Conservation (phyloP, 169 alveolate species). For the Cytauxzoon felis region DNA sequence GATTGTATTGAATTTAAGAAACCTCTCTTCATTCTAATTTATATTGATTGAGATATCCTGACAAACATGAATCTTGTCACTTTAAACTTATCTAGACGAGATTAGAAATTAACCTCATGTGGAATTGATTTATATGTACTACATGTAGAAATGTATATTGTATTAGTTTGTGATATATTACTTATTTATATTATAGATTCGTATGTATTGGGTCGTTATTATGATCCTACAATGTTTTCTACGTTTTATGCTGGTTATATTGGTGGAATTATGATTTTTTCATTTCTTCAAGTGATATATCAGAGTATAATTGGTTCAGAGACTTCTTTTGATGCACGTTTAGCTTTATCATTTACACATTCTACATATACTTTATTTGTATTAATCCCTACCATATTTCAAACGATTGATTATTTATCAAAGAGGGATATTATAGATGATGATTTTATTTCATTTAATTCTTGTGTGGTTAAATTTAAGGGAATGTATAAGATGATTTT, state of each 20-base stretch:
- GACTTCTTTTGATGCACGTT: background rate
- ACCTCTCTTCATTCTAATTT: too few relatives aligned
- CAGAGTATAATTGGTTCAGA: conserved; percentile 2
- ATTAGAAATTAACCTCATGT: too few relatives aligned
- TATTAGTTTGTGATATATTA: too few relatives aligned
- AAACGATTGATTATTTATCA: background rate
- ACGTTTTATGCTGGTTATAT: conserved; percentile 19
- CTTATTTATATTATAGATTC: conserved; percentile 24
- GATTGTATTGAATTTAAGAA: too few relatives aligned
- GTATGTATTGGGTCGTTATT: conserved; percentile 4
- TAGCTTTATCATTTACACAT: conserved; percentile 1
- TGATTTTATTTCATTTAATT: background rate
- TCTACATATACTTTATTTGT: background rate
- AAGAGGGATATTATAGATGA: background rate
- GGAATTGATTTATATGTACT: too few relatives aligned
- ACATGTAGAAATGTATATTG: too few relatives aligned
- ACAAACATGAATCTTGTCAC: too few relatives aligned
- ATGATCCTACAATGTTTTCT: conserved; percentile 7
- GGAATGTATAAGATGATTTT: conserved; percentile 8
- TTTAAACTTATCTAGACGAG: too few relatives aligned
- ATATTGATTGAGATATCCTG: too few relatives aligned
- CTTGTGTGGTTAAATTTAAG: conserved; percentile 1
- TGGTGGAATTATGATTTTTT: conserved; percentile 19
- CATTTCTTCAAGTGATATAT: conserved; percentile 6
- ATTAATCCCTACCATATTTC: background rate